Percentiles rank a stretch among this genome's conserved stretches.
These are phyloP conservation scores for Emydomyces testavorans DNA, from an alignment of 2,329 filamentous ascomycete genomes.

Conservation along the genomic window DNA sequence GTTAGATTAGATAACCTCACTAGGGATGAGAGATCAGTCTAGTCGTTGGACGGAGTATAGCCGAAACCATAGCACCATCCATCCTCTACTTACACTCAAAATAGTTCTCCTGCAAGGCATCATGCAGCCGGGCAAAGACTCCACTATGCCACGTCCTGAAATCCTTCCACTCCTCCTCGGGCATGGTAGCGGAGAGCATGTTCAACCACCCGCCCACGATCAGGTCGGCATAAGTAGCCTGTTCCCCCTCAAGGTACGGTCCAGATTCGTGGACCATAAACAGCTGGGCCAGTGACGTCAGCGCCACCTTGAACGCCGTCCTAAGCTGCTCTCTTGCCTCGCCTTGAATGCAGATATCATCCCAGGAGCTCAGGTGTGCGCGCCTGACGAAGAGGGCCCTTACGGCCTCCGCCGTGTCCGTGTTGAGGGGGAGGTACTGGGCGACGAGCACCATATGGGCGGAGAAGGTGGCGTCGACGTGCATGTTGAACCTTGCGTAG, in stretches of 20 bases:
- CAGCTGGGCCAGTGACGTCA: conserved; percentile 36
- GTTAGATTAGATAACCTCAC: too few species aligned
- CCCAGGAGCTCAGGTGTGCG: conserved; percentile 35
- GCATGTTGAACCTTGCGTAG: conserved; percentile 43
- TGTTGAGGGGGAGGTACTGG: conserved; percentile 41
- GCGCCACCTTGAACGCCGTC: conserved; percentile 31
- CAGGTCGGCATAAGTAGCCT: conserved; percentile 44
- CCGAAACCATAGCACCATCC: too few species aligned
- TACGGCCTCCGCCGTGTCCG: conserved; percentile 34
- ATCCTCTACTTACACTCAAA: too few species aligned
- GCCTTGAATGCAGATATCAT: conserved; percentile 26
- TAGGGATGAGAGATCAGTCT: too few species aligned
- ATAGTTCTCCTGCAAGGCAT: conserved; percentile 36
- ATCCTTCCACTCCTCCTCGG: conserved; percentile 9
- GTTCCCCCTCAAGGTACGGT: conserved; percentile 40
- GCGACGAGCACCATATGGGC: conserved; percentile 34
- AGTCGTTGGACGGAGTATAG: too few species aligned
- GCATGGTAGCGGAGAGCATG: conserved; percentile 25
- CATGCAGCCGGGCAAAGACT: conserved; percentile 30
- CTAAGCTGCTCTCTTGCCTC: conserved; percentile 34
- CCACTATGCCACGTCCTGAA: conserved; percentile 11
- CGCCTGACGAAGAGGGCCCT: conserved; percentile 42
- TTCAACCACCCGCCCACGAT: conserved; percentile 48
- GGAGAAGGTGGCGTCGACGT: conserved; percentile 46
- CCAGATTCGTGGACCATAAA: conserved; percentile 34